Percentiles rank a stretch among this genome's conserved stretches.
Evolutionary conservation across 2,329 filamentous ascomycete genomes (phyloP).

Genomic region (Ceratocystis smalleyi): DNA sequence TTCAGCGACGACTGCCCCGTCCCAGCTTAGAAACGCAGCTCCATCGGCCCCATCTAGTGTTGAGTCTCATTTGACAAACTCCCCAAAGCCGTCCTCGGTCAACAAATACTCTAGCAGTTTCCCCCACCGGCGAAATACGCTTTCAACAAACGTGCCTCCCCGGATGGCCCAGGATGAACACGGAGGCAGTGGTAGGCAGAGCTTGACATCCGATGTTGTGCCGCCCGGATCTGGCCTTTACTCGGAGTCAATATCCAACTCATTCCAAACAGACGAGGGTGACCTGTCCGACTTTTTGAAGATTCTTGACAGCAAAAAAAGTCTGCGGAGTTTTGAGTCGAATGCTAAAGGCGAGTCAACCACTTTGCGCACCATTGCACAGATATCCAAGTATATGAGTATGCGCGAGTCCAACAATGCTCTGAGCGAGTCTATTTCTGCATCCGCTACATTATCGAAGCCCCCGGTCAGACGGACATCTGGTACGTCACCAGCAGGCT

Average conservation of each 20-base stretch:
- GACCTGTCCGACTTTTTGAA: constrained; percentile 90
- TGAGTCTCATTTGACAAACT: constrained; percentile 50
- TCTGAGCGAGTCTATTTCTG: constrained; percentile 84
- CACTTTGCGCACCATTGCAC: constrained; percentile 60
- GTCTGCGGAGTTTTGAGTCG: constrained; percentile 62
- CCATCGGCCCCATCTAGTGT: constrained; percentile 33
- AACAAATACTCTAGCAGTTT: constrained; percentile 90
- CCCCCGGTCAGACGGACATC: constrained; percentile 36
- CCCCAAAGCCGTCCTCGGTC: constrained; percentile 63
- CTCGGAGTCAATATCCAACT: constrained; percentile 53
- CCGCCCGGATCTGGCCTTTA: constrained; percentile 68
- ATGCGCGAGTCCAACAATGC: constrained; percentile 83
- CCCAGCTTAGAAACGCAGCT: constrained; percentile 20
- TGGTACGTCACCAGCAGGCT: constrained; percentile 51
- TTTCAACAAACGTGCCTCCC: constrained; percentile 51
- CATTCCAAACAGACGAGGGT: constrained; percentile 63
- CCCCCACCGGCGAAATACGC: constrained; percentile 62
- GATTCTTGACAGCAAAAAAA: constrained; percentile 72
- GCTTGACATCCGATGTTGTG: constrained; percentile 50
- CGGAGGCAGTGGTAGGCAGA: constrained; percentile 65
- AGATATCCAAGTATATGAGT: constrained; percentile 68
- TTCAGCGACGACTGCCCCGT: constrained; percentile 4
- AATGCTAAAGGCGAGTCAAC: constrained; percentile 48
- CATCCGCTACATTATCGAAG: constrained; percentile 69
- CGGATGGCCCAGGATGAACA: constrained; percentile 55